Percentiles rank a stretch among this genome's conserved stretches.
These are phyloP conservation scores for Tardiomyces blankii DNA, from an alignment of 1,139 yeast species.

Conservation along the genomic window DNA sequence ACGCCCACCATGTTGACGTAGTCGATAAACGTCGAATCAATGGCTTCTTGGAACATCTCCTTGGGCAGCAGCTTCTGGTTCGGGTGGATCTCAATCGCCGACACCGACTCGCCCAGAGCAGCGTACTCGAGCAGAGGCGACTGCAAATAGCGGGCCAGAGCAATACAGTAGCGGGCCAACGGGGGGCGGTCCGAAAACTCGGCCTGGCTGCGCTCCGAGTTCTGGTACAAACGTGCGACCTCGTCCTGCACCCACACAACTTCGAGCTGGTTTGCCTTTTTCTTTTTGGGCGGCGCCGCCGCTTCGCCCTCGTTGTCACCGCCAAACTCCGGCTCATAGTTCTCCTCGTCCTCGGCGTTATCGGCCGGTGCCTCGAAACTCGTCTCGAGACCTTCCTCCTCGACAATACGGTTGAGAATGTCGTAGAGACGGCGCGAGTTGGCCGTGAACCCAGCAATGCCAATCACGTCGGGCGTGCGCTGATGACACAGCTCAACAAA, in stretches of 20 bases:
- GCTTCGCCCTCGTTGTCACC: not conserved
- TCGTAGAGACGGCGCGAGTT: constrained; percentile 52
- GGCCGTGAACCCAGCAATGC: constrained; percentile 79
- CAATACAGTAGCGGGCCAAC: constrained; percentile 76
- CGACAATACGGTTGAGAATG: constrained; percentile 45
- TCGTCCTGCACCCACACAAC: constrained; percentile 88
- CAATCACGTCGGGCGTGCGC: constrained; percentile 76
- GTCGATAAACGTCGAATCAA: constrained; percentile 82
- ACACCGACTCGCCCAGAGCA: constrained; percentile 61
- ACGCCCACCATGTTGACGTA: constrained; percentile 86
- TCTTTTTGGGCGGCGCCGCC: constrained; percentile 21
- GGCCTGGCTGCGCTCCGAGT: constrained; percentile 59
- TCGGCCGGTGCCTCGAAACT: constrained; percentile 32
- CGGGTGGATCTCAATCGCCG: constrained; percentile 61
- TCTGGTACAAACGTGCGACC: constrained; percentile 80
- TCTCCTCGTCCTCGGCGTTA: constrained; percentile 26
- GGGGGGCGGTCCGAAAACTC: constrained; percentile 88
- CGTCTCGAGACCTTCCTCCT: constrained; percentile 42
- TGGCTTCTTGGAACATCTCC: constrained; percentile 53
- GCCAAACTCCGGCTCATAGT: not conserved
- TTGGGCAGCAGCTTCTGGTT: constrained; percentile 62
- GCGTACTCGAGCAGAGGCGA: constrained; percentile 85
- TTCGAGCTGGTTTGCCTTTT: constrained; percentile 27
- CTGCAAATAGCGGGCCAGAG: constrained; percentile 82
- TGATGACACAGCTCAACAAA: constrained; percentile 44